Conservation (phyloP, 2,329 filamentous ascomycete species). For the Neopestalotiopsis rosae region DNA sequence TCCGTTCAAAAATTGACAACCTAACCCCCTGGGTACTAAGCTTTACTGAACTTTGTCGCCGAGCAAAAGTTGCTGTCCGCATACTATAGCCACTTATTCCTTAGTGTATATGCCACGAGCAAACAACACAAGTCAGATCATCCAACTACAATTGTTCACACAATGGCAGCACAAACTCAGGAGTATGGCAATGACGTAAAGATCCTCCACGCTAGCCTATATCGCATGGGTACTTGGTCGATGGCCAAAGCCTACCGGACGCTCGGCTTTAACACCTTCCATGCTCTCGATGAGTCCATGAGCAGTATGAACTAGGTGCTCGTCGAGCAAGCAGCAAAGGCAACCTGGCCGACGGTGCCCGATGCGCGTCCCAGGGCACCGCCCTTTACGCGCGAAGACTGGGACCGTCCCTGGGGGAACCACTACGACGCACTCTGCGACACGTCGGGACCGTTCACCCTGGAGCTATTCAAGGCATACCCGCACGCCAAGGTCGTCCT, state of each 20-base stretch:
- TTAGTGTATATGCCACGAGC: too few relatives aligned
- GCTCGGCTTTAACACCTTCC: slow-evolving; percentile 17
- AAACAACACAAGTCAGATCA: too few relatives aligned
- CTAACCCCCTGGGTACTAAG: too few relatives aligned
- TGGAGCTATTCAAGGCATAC: slow-evolving; percentile 27
- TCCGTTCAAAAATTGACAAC: too few relatives aligned
- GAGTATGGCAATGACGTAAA: neutral
- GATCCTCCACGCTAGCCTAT: slow-evolving; percentile 23
- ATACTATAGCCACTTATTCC: too few relatives aligned
- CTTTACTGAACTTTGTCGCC: too few relatives aligned
- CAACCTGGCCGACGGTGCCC: slow-evolving; percentile 2
- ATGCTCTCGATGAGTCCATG: slow-evolving; percentile 21
- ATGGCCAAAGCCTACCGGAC: slow-evolving; percentile 24
- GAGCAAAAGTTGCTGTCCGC: too few relatives aligned
- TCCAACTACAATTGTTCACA: too few relatives aligned
- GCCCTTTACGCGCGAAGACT: neutral
- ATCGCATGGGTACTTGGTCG: slow-evolving; percentile 22
- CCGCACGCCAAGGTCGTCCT: slow-evolving; percentile 30
- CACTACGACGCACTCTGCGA: slow-evolving; percentile 27
- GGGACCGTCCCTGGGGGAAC: slow-evolving; percentile 11
- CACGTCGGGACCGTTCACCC: slow-evolving; percentile 23
- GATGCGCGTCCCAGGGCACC: neutral
- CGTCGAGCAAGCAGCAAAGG: slow-evolving; percentile 25
- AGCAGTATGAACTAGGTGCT: slow-evolving; percentile 23
- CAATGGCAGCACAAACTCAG: too few relatives aligned